Evolutionary conservation across 2,329 filamentous ascomycete genomes (phyloP), one percentile per base, ranked within the genome.

Genomic region (Aspergillus tamarii): DNA sequence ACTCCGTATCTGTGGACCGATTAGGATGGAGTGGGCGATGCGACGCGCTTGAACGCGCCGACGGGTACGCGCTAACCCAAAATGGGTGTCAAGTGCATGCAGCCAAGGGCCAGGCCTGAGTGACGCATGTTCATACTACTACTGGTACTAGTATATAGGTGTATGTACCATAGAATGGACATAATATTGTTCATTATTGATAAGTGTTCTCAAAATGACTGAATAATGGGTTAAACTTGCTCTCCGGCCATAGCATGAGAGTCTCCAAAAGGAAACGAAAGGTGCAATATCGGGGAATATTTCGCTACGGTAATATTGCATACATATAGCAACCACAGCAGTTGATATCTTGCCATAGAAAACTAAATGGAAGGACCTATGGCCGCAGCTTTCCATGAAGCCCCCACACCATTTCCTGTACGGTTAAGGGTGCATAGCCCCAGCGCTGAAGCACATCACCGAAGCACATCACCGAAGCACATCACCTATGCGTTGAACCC

Each of bases 11-110:
- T 52, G 48, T 52, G 52, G 52, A 21, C 26, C 34, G 52, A 54
- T 54, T 54, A 52, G 48, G 48, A 52, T 36, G 50, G 50, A 53
- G 50, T 23, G 52, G 43, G 45, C 26, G 61, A 52, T 46, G 59
- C 61, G 61, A 64, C 57, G 57, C 53, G 61, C 60, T 57, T 57
- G 66, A 41, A 73, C 73, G 72, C 71, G 71, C 63, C 65, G 46
- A 26, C 32, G 32, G 21, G n/a, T 39, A 26, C 52, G n/a, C 52
- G 52, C 52, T 55, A 55, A 55, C n/a, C 32, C 32, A 10, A 11
- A 54, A 36, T 54, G n/a, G 52, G 19, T 4, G 10, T 36, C 34
- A 36, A 36, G 34, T 36, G 34, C 16, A 36, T 36, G 32, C 3
- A 14, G 12, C 34, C 34, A 0, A 2, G 34, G 34, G 34, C 14